phyloP scores from a whole-genome alignment of 2,329 filamentous ascomycete genomes.

The Cytospora piceae region DNA sequence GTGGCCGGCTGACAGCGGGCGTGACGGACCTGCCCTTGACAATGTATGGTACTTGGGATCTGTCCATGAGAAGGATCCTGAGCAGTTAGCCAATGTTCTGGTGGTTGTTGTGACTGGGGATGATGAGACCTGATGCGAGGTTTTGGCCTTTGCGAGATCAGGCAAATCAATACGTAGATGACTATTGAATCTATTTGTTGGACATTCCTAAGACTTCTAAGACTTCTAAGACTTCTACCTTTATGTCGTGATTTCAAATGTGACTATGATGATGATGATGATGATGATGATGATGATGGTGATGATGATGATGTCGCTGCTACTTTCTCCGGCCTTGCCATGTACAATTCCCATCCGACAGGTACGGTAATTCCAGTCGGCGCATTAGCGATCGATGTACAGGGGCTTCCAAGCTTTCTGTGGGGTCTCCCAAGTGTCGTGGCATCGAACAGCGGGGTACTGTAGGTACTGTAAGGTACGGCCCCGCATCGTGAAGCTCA shows the following conservation, averaged over 20 bases:
- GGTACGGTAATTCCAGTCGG: not conserved
- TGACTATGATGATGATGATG: conserved; percentile 9
- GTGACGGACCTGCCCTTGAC: conserved; percentile 18
- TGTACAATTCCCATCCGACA: not conserved
- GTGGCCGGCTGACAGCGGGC: conserved; percentile 20
- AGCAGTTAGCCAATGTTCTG: conserved; percentile 40
- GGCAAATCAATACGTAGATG: conserved; percentile 48
- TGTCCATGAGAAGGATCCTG: conserved; percentile 14
- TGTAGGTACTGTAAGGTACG: not conserved
- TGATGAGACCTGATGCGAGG: conserved; percentile 29
- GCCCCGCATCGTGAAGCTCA: conserved; percentile 19
- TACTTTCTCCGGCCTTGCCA: not conserved
- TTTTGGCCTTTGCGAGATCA: conserved; percentile 32
- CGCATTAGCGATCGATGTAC: too few species aligned
- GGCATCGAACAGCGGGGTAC: conserved; percentile 24
- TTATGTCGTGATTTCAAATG: not conserved
- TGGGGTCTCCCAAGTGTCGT: not conserved
- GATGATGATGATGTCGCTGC: too few species aligned
- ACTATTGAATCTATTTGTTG: conserved; percentile 57
- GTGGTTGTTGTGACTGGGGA: conserved; percentile 31
- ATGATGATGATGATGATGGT: not conserved
- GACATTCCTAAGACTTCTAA: conserved; percentile 25
- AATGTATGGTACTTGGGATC: conserved; percentile 24
- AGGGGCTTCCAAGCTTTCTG: not conserved
- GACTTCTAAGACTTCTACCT: too few species aligned